These are phyloP conservation scores for Cystofilobasidium ferigula DNA, from an alignment of 768 basidiomycete genomes.

Conservation along the genomic window DNA sequence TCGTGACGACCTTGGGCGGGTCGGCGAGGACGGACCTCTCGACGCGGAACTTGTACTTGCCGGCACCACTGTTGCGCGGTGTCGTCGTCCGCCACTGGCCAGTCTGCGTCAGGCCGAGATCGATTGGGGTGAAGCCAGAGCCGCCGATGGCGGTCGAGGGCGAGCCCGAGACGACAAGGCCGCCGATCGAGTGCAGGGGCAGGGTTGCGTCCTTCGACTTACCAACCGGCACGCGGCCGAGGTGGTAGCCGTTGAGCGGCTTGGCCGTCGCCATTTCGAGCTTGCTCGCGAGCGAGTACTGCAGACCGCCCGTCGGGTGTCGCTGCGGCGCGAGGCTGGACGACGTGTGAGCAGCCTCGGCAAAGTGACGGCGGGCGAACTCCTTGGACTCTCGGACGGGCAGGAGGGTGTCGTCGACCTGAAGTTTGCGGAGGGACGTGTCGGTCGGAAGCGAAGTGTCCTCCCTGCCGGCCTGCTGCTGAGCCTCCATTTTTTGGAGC, in stretches of 20 bases:
- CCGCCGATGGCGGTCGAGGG: neutral
- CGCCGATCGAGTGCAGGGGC: neutral
- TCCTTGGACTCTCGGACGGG: conserved; percentile 1
- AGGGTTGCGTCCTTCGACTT: neutral
- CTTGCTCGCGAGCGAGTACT: conserved; percentile 22
- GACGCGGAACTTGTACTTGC: neutral
- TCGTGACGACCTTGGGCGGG: neutral
- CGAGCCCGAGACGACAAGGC: neutral
- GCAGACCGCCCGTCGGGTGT: conserved; percentile 21
- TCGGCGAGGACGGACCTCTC: neutral
- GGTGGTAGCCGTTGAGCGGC: conserved; percentile 5
- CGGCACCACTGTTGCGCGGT: neutral
- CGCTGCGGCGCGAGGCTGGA: neutral
- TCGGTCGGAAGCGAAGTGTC: neutral
- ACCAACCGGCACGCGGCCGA: conserved; percentile 1
- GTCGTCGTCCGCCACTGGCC: conserved; percentile 2
- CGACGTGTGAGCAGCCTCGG: neutral
- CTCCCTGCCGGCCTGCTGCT: neutral
- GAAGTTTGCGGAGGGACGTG: neutral
- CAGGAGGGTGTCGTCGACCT: neutral
- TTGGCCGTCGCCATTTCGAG: conserved; percentile 1
- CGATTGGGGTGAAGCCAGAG: neutral
- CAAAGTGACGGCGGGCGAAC: conserved; percentile 3
- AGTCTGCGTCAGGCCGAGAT: neutral
- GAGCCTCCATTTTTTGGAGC: neutral